phyloP scores from a whole-genome alignment of 2,329 filamentous ascomycete species.

The Fusarium phyllophilum region DNA sequence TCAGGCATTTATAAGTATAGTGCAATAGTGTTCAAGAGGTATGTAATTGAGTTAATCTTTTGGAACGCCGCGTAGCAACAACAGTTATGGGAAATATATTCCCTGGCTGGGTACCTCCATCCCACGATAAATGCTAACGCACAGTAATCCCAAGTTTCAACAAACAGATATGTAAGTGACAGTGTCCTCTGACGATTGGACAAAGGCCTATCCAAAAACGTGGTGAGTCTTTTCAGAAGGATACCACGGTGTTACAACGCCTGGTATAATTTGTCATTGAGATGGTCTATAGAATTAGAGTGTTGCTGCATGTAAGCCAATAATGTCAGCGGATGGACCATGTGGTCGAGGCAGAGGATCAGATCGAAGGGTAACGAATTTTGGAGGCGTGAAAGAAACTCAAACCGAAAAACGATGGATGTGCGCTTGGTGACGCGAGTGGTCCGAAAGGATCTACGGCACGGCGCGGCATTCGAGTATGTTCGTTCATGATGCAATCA shows the following conservation, averaged over 20 bases:
- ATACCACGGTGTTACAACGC: neutral
- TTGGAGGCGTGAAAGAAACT: neutral
- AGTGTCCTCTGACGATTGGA: neutral
- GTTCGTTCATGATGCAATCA: conserved; percentile 14
- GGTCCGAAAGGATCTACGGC: conserved; percentile 14
- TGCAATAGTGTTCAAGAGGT: neutral
- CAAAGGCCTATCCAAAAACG: neutral
- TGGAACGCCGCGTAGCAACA: neutral
- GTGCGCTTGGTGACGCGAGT: conserved; percentile 17
- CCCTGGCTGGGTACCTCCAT: too few relatives aligned
- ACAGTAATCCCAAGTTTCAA: neutral
- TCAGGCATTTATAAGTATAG: neutral
- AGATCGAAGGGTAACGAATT: conserved; percentile 14
- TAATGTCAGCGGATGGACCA: conserved; percentile 30
- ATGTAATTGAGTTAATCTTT: too few relatives aligned
- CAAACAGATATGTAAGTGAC: neutral
- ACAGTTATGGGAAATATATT: neutral
- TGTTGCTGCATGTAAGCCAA: conserved; percentile 29
- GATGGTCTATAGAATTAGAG: neutral
- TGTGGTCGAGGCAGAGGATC: conserved; percentile 42
- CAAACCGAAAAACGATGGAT: conserved; percentile 11
- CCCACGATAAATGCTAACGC: neutral
- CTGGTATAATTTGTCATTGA: neutral
- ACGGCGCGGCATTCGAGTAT: neutral
- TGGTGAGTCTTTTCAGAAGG: neutral